Evolutionary conservation across 2,329 filamentous ascomycete species (phyloP).

Genomic region (Ophiostoma populinum): DNA sequence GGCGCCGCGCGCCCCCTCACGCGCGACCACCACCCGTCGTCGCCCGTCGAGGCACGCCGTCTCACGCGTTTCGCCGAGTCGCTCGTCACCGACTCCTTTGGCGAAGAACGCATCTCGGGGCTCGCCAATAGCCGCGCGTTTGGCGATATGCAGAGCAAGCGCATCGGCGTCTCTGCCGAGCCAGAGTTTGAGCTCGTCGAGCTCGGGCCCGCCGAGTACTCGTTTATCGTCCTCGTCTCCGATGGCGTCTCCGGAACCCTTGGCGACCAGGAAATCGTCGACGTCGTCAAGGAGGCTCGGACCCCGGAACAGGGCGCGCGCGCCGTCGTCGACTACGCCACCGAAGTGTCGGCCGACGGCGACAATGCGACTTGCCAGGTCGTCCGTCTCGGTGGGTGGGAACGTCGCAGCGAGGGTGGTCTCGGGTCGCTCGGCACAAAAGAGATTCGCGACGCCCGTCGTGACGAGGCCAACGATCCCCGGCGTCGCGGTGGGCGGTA

Average conservation of each 20-base stretch:
- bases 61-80: constrained; percentile 59
- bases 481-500: constrained; percentile 46
- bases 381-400: constrained; percentile 51
- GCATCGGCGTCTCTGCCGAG: constrained; percentile 85
- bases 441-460: constrained; percentile 73
- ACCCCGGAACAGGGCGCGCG: constrained; percentile 75
- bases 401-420: constrained; percentile 64
- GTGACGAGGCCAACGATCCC: constrained; percentile 65
- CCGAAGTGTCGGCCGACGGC: constrained; percentile 55
- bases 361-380: constrained; percentile 56
- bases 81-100: constrained; percentile 90
- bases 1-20: constrained; percentile 69
- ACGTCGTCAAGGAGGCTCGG: constrained; percentile 81
- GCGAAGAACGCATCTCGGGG: constrained; percentile 86
- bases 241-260: constrained; percentile 81
- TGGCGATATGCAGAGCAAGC: constrained; percentile 80
- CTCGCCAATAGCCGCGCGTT: constrained; percentile 90
- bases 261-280: constrained; percentile 86
- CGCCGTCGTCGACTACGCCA: constrained; percentile 71
- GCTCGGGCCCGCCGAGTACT: constrained; percentile 66
- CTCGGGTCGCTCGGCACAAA: constrained; percentile 79
- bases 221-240: constrained; percentile 73
- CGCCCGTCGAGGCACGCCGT: constrained; percentile 65
- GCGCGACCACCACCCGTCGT: constrained; percentile 81
- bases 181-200: constrained; percentile 73